Percentiles rank a stretch among this genome's conserved stretches.
Conservation (phyloP, 106 monocot genomes). For the Apostasia ramifera region DNA sequence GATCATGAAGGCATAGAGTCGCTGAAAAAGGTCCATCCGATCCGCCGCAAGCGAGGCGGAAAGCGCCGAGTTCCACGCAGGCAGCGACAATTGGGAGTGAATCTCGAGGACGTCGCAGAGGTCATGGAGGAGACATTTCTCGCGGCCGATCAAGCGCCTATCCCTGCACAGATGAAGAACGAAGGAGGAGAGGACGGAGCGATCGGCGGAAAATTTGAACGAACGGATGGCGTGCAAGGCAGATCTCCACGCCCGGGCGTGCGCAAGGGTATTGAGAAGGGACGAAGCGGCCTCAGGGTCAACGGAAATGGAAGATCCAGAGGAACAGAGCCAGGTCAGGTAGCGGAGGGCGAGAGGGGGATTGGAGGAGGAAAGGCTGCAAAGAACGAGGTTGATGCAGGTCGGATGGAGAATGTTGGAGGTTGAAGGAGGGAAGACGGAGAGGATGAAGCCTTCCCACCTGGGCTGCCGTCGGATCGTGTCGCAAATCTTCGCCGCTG, state of each 20-base stretch:
- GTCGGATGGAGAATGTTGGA: conserved; percentile 23
- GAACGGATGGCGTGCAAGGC: conserved; percentile 18
- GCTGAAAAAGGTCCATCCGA: conserved; percentile 35
- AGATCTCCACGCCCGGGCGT: conserved; percentile 10
- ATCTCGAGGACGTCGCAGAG: not conserved
- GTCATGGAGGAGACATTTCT: conserved; percentile 1
- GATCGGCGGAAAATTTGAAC: conserved; percentile 12
- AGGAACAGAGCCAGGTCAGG: conserved; percentile 23
- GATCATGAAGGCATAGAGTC: conserved; percentile 25
- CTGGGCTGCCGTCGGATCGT: conserved; percentile 24
- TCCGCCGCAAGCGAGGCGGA: conserved; percentile 18
- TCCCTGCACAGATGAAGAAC: conserved; percentile 2
- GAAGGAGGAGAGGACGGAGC: conserved; percentile 5
- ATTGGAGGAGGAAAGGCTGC: conserved; percentile 13
- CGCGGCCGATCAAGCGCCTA: not conserved
- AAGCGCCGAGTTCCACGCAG: conserved; percentile 26
- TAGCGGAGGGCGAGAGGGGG: conserved; percentile 32
- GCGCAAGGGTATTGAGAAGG: conserved; percentile 11
- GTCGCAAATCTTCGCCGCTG: conserved; percentile 15
- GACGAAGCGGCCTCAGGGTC: not conserved
- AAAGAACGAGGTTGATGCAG: conserved; percentile 25
- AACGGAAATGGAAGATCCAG: not conserved
- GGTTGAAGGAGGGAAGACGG: conserved; percentile 21
- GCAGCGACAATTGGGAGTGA: conserved; percentile 10
- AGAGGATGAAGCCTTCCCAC: conserved; percentile 31